Evolutionary conservation across 257 asterid species (phyloP).

Genomic region (Nicotiana paniculata): DNA sequence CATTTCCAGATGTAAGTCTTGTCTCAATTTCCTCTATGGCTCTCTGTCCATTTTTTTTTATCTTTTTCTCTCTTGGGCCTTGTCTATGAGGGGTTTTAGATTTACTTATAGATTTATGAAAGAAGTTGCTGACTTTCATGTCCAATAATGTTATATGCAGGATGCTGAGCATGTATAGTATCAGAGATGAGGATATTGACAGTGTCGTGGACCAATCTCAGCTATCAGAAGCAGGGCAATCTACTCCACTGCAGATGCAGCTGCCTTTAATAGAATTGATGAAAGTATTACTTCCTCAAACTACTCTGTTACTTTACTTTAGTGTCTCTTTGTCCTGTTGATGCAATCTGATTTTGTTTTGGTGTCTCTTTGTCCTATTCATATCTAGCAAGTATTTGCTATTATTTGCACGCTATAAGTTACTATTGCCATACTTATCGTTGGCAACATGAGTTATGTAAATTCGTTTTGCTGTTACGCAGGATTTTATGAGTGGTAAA

Average conservation of each 20-base stretch:
- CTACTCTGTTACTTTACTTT: background rate
- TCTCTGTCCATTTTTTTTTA: background rate
- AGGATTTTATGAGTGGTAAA: slow-evolving; percentile 98
- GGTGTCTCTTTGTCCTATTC: background rate
- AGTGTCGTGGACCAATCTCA: slow-evolving; percentile 56
- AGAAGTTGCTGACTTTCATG: slow-evolving; percentile 16
- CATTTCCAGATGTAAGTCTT: slow-evolving; percentile 76
- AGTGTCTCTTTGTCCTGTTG: background rate
- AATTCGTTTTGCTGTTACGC: slow-evolving; percentile 25
- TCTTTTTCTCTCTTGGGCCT: background rate
- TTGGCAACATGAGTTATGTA: slow-evolving; percentile 1
- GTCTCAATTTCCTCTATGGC: background rate
- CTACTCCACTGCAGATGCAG: slow-evolving; percentile 58
- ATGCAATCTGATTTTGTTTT: slow-evolving; percentile 8
- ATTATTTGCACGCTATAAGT: background rate
- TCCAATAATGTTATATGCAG: slow-evolving; percentile 35
- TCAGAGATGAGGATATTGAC: slow-evolving; percentile 73
- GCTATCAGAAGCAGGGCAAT: slow-evolving; percentile 45
- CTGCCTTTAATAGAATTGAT: slow-evolving; percentile 77
- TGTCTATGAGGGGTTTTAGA: background rate
- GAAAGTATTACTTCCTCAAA: slow-evolving; percentile 50
- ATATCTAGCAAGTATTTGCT: background rate
- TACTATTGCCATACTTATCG: background rate
- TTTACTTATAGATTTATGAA: slow-evolving; percentile 4
- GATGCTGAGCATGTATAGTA: slow-evolving; percentile 84